These are phyloP conservation scores for Cutaneotrichosporon mucoides DNA, from an alignment of 1,284 basidiomycete species.

Conservation along the genomic window DNA sequence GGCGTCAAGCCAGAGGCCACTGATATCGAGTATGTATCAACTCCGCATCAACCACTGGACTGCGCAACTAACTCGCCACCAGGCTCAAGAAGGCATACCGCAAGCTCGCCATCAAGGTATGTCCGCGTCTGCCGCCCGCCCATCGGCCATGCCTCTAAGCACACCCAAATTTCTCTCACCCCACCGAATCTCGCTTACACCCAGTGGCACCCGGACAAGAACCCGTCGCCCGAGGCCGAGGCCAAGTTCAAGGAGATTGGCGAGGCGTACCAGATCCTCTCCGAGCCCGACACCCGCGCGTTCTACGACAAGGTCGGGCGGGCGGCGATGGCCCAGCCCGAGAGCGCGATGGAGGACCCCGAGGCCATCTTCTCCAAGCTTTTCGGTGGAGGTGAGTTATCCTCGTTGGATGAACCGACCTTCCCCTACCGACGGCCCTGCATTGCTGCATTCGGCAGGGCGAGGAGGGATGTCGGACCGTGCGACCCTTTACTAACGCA, in stretches of 20 bases:
- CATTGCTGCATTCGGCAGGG: not conserved
- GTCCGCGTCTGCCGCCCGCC: not conserved
- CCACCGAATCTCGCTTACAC: not conserved
- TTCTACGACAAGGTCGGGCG: slow-evolving; percentile 96
- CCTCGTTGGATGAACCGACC: slow-evolving; percentile 31
- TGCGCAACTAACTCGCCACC: not conserved
- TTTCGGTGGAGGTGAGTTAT: slow-evolving; percentile 76
- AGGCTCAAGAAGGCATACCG: slow-evolving; percentile 90
- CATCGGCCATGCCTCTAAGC: not conserved
- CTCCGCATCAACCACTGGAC: too few relatives aligned
- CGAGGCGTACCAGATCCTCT: slow-evolving; percentile 85
- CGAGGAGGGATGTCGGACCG: too few relatives aligned
- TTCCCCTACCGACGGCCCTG: not conserved
- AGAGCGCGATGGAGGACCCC: slow-evolving; percentile 60
- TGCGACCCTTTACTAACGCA: too few relatives aligned
- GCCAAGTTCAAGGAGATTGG: slow-evolving; percentile 93
- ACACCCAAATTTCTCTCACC: slow-evolving; percentile 4
- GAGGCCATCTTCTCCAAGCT: slow-evolving; percentile 87
- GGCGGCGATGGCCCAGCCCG: slow-evolving; percentile 44
- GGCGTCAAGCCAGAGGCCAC: slow-evolving; percentile 45
- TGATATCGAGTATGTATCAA: slow-evolving; percentile 40
- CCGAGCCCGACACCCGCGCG: slow-evolving; percentile 75
- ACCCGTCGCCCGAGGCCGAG: slow-evolving; percentile 77
- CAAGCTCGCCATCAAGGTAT: slow-evolving; percentile 87
- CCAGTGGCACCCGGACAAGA: slow-evolving; percentile 92